Evolutionary conservation across 1,139 yeast genomes (phyloP).

Genomic region (Saccharomyces hybrid): DNA sequence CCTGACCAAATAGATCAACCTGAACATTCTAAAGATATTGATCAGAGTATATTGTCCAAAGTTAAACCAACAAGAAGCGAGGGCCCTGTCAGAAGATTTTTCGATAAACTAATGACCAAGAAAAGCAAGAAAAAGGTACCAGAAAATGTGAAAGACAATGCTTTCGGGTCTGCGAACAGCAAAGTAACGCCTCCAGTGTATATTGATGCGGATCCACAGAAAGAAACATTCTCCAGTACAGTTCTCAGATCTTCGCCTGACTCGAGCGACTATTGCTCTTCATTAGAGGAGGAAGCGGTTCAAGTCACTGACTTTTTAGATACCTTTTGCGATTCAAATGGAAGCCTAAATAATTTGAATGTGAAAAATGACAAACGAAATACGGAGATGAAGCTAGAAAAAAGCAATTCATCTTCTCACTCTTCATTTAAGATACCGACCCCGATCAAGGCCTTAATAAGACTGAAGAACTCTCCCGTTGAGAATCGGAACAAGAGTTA

Average conservation of each 20-base stretch:
- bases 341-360: neutral
- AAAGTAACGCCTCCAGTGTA: neutral
- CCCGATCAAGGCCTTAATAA: conserved; percentile 19
- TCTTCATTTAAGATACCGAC: conserved; percentile 18
- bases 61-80: neutral
- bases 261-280: neutral
- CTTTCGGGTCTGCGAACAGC: neutral
- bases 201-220: neutral
- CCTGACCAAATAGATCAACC: neutral
- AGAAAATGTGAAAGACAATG: neutral
- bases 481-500: neutral
- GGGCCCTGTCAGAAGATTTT: conserved; percentile 4
- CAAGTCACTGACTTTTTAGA: conserved; percentile 4
- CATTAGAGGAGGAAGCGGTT: conserved; percentile 4
- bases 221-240: neutral
- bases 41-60: neutral
- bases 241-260: neutral
- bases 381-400: neutral
- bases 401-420: conserved; percentile 6
- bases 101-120: conserved; percentile 5
- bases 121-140: neutral
- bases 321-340: neutral
- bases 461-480: conserved; percentile 17
- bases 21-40: neutral
- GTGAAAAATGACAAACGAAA: neutral